phyloP scores from a whole-genome alignment of 1,284 basidiomycete genomes.

The Paramarasmius palmivorus region DNA sequence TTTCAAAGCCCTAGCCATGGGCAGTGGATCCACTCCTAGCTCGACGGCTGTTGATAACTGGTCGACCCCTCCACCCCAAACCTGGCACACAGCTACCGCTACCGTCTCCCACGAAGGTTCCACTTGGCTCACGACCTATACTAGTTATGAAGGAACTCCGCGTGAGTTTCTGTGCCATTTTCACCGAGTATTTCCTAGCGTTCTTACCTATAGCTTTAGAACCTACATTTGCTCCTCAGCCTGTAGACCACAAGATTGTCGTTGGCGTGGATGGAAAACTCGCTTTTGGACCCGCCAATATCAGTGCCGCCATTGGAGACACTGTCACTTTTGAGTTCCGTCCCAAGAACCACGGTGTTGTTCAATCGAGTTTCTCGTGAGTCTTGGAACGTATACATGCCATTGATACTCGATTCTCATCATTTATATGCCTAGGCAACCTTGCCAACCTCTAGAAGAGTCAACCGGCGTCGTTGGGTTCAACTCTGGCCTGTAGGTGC shows the following conservation, averaged over 20 bases:
- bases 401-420: not conserved
- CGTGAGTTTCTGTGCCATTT: slow-evolving; percentile 22
- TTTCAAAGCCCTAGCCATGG: slow-evolving; percentile 41
- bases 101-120: slow-evolving; percentile 32
- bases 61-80: slow-evolving; percentile 34
- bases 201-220: slow-evolving; percentile 18
- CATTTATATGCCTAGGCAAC: not conserved
- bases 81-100: slow-evolving; percentile 35
- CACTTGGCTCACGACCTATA: slow-evolving; percentile 37
- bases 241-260: slow-evolving; percentile 38
- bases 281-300: slow-evolving; percentile 41
- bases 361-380: slow-evolving; percentile 55
- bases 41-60: slow-evolving; percentile 20
- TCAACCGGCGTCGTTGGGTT: slow-evolving; percentile 33
- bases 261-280: slow-evolving; percentile 39
- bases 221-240: slow-evolving; percentile 32
- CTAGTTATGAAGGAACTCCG: slow-evolving; percentile 39
- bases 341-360: slow-evolving; percentile 54
- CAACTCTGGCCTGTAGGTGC: slow-evolving; percentile 51
- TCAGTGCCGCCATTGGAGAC: slow-evolving; percentile 46
- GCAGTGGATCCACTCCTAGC: slow-evolving; percentile 21
- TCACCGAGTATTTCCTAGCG: not conserved
- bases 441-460: slow-evolving; percentile 8
- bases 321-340: slow-evolving; percentile 37
- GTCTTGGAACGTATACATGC: not conserved